Evolutionary conservation across 192 early-diverging fungal genomes (phyloP).

Genomic region (Umbelopsis vinacea): DNA sequence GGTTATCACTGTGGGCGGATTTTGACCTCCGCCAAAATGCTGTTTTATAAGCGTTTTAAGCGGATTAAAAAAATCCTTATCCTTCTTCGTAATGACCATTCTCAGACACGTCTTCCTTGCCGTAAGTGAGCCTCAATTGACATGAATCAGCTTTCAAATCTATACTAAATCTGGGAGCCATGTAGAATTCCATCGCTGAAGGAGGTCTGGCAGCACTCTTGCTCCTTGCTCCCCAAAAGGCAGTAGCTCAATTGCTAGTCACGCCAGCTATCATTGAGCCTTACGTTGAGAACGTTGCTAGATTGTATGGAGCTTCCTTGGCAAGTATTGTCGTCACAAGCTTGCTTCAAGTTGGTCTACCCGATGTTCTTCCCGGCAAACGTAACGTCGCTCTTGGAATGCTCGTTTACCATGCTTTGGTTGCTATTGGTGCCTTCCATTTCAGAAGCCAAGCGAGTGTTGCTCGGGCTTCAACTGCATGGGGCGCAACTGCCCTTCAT

Average conservation of each 20-base stretch:
- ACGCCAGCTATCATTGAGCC: background rate
- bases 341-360: background rate
- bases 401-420: background rate
- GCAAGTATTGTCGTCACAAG: background rate
- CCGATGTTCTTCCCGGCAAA: background rate
- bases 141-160: background rate
- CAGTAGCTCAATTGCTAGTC: background rate
- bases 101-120: constrained; percentile 5
- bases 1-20: too few species aligned
- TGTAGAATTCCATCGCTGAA: background rate
- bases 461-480: background rate
- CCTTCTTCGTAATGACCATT: background rate
- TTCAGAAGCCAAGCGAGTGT: background rate
- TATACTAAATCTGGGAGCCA: background rate
- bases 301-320: background rate
- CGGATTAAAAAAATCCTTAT: too few species aligned
- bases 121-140: background rate
- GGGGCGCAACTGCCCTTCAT: background rate
- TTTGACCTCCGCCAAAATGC: too few species aligned
- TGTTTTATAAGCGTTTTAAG: too few species aligned
- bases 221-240: background rate
- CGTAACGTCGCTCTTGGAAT: constrained; percentile 8
- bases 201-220: background rate
- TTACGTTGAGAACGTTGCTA: background rate
- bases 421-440: background rate